Evolutionary conservation across 306 rosid species (phyloP).

Genomic region (Gastrolobium villosum): DNA sequence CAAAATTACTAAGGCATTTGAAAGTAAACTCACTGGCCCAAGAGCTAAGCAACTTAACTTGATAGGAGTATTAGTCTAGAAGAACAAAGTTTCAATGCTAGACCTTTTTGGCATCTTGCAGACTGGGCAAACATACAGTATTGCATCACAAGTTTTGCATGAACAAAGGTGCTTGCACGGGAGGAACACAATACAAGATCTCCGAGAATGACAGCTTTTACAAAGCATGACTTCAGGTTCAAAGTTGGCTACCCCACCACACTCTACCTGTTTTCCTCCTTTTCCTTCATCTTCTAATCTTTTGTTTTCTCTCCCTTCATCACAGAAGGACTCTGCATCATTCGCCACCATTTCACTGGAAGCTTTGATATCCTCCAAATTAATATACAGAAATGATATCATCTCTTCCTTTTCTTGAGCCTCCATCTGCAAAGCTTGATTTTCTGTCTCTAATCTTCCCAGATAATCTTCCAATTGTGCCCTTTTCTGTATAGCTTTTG

Average conservation of each 20-base stretch:
- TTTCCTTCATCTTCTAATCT: slow-evolving; percentile 27
- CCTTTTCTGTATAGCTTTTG: slow-evolving; percentile 53
- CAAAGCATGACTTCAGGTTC: slow-evolving; percentile 52
- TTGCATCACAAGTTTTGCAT: slow-evolving; percentile 73
- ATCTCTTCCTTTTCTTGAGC: slow-evolving; percentile 71
- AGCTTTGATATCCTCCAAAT: slow-evolving; percentile 60
- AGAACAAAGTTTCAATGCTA: slow-evolving; percentile 73
- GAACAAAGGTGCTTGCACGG: slow-evolving; percentile 92
- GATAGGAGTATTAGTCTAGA: slow-evolving; percentile 55
- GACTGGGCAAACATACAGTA: slow-evolving; percentile 76
- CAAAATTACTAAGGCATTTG: not conserved
- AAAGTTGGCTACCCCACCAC: not conserved
- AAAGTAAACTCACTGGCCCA: not conserved
- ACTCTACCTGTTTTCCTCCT: not conserved
- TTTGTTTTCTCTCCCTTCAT: slow-evolving; percentile 22
- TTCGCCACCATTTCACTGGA: slow-evolving; percentile 51
- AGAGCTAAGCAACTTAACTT: slow-evolving; percentile 27
- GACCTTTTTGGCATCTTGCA: slow-evolving; percentile 71
- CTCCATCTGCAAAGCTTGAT: slow-evolving; percentile 61
- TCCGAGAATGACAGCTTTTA: slow-evolving; percentile 65
- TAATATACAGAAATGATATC: slow-evolving; percentile 58
- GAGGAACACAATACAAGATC: slow-evolving; percentile 67
- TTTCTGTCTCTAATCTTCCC: slow-evolving; percentile 67
- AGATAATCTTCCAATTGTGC: slow-evolving; percentile 65
- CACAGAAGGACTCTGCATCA: slow-evolving; percentile 78